These are phyloP conservation scores for Pulveroboletus sp. DNA, from an alignment of 768 basidiomycete species.

Conservation along the genomic window DNA sequence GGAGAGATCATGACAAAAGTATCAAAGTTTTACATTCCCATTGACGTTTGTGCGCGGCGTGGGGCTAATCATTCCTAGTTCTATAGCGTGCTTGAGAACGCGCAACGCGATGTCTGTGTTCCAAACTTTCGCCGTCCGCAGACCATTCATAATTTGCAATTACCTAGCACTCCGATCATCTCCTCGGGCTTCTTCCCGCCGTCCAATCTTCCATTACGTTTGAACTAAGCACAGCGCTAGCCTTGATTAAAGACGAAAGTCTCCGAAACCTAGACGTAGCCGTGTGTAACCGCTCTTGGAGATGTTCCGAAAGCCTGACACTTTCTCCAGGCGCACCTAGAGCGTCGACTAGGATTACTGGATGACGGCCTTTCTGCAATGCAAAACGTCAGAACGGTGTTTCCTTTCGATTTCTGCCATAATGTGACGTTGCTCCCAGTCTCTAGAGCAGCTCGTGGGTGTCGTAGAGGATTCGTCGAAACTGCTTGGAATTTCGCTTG, in stretches of 20 bases:
- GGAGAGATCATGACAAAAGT: conserved; percentile 22
- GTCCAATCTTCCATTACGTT: conserved; percentile 22
- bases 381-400: conserved; percentile 27
- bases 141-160: background rate
- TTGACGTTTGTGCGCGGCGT: background rate
- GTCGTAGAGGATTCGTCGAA: conserved; percentile 21
- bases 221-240: conserved; percentile 22
- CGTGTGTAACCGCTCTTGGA: conserved; percentile 15
- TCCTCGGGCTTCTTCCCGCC: conserved; percentile 21
- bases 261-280: conserved; percentile 24
- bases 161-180: conserved; percentile 25
- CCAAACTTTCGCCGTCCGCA: background rate
- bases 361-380: conserved; percentile 22
- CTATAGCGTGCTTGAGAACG: conserved; percentile 20
- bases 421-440: conserved; percentile 19
- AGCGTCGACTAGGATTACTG: conserved; percentile 25
- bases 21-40: conserved; percentile 1
- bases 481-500: conserved; percentile 30
- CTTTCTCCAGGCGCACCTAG: conserved; percentile 26
- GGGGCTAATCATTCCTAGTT: conserved; percentile 22
- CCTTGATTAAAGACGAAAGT: conserved; percentile 26
- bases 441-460: conserved; percentile 15
- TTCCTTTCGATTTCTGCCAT: conserved; percentile 7
- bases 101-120: conserved; percentile 21
- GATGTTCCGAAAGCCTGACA: conserved; percentile 5